phyloP scores from a whole-genome alignment of 2,329 filamentous ascomycete species.

The Calycina herbarum region DNA sequence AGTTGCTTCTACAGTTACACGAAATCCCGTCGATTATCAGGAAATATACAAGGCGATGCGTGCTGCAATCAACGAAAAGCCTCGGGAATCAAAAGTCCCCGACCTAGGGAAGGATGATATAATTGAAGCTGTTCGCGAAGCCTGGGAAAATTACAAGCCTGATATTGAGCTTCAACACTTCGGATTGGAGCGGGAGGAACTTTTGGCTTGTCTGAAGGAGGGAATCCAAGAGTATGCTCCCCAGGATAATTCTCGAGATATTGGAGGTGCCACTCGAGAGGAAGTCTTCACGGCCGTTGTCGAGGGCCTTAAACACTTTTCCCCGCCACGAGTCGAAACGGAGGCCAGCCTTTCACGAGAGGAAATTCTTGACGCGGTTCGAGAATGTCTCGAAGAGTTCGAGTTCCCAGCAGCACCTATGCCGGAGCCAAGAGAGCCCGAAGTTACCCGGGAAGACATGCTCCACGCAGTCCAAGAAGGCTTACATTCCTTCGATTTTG shows the following conservation, averaged over 20 bases:
- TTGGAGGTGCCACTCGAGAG: constrained; percentile 69
- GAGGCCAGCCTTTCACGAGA: constrained; percentile 72
- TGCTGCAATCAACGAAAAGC: constrained; percentile 62
- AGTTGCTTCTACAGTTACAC: constrained; percentile 60
- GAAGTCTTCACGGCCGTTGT: constrained; percentile 84
- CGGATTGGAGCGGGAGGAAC: constrained; percentile 85
- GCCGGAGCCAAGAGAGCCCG: constrained; percentile 52
- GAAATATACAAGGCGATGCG: constrained; percentile 86
- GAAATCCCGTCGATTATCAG: constrained; percentile 70
- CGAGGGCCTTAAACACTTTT: constrained; percentile 81
- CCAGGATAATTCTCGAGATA: constrained; percentile 40
- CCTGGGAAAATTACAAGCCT: constrained; percentile 92
- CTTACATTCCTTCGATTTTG: constrained; percentile 51
- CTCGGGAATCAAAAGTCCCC: constrained; percentile 50
- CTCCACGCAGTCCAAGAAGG: constrained; percentile 63
- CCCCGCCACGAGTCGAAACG: constrained; percentile 69
- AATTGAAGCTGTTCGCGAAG: constrained; percentile 81
- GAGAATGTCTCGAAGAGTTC: constrained; percentile 83
- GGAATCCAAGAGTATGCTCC: constrained; percentile 74
- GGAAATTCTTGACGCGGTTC: constrained; percentile 79
- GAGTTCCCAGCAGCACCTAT: constrained; percentile 69
- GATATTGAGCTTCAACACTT: constrained; percentile 90
- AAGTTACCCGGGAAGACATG: constrained; percentile 63
- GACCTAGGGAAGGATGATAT: constrained; percentile 78
- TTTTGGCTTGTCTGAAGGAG: constrained; percentile 82